Conservation (phyloP, 2,329 filamentous ascomycete species). For the Emydomyces testavorans region DNA sequence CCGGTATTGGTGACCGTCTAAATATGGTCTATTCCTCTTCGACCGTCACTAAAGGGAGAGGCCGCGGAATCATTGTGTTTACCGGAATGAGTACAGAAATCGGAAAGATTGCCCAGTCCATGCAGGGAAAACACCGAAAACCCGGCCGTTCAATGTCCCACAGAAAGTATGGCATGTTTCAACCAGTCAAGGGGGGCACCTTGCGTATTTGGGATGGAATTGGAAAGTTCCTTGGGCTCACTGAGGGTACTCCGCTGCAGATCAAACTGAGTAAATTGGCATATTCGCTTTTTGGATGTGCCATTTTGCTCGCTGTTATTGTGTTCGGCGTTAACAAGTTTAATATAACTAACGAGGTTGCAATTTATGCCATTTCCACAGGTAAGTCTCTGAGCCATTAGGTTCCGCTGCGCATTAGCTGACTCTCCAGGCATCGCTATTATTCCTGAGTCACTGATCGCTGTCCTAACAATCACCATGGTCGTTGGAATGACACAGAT, state of each 20-base stretch:
- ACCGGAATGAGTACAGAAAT: constrained; percentile 53
- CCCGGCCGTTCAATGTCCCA: constrained; percentile 34
- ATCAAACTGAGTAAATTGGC: constrained; percentile 78
- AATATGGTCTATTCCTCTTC: constrained; percentile 53
- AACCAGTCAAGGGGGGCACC: constrained; percentile 41
- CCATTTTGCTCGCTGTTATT: constrained; percentile 50
- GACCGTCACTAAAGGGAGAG: constrained; percentile 49
- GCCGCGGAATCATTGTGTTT: constrained; percentile 46
- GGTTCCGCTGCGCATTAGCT: constrained; percentile 11
- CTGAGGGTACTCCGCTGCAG: constrained; percentile 69
- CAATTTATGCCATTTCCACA: constrained; percentile 49
- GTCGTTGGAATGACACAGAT: constrained; percentile 45
- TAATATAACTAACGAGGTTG: constrained; percentile 45
- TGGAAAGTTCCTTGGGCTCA: constrained; percentile 48
- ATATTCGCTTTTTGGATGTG: constrained; percentile 64
- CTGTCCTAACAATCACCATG: constrained; percentile 52
- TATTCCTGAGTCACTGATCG: constrained; percentile 53
- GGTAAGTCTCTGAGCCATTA: constrained; percentile 23
- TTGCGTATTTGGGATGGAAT: constrained; percentile 40
- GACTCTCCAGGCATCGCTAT: constrained; percentile 41
- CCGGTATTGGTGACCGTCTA: constrained; percentile 45
- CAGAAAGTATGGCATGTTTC: constrained; percentile 35
- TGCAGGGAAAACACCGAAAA: constrained; percentile 42
- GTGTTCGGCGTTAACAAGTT: constrained; percentile 50
- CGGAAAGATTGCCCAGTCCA: constrained; percentile 47